Base-by-base conservation (phyloP, 495 filamentous ascomycete species). In the Tetracladium setigerum region DNA sequence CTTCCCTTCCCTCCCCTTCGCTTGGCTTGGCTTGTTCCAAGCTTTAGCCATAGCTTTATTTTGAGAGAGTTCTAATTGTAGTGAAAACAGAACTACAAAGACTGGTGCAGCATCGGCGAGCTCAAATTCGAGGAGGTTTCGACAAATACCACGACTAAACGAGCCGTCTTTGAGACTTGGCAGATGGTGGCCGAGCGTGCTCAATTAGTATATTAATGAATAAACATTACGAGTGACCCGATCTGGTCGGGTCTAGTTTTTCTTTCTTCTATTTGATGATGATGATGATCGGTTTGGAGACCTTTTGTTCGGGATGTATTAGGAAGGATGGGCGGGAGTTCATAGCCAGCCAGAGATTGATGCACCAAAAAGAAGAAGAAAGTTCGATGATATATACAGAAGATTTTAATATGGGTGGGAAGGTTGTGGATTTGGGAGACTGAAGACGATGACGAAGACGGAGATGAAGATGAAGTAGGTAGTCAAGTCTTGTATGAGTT, bases 41-140 rank as follows among this genome's bases (percentile, higher is more conserved):
- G 31, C 38, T 31, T 24, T 46, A 27, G 7, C 7, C 7, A n/a
- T n/a, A n/a, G n/a, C 12, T 22, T 12, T 18, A 12, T 16, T n/a
- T 27, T 35, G 31, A 24, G 19, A 16, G 34, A 30, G 5, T 36
- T 44, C 64, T 70, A 59, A 71, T 52, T 34, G 30, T 50, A 31
- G 2, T 35, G 22, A n/a, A n/a, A n/a, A 11, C 48, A 87, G 82
- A 81, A 82, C 34, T 71, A 89, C 46, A 85, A 82, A 47, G 74
- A 80, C 51, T 91, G 87, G 87, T 94, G 87, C 59, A 71, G 87
- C 33, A 73, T 83, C 27, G 81, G 82, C 36, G 77, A 76, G 22
- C 54, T 77, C 41, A 40, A 46, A 58, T 59, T 41, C 32, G 63
- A 53, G 34, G 36, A 31, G 11, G 12, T 30, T 17, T 47, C 16